Evolutionary conservation across 352 stramenopile genomes (phyloP).

Genomic region (Plasmopara halstedii): DNA sequence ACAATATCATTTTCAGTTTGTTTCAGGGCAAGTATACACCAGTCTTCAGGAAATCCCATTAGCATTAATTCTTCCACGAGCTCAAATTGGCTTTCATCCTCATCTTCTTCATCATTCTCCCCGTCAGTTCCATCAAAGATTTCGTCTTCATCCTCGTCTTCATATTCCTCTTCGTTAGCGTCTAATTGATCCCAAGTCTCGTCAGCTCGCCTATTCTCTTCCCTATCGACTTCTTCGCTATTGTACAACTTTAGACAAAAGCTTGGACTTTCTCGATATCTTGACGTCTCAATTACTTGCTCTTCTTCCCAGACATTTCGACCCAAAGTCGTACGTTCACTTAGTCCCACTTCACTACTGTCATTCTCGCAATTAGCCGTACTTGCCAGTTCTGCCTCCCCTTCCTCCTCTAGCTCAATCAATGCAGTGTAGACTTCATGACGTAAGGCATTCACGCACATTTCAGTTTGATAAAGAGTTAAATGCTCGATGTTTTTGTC

Average conservation of each 20-base stretch:
- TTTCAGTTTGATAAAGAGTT: constrained; percentile 30
- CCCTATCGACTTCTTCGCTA: constrained; percentile 2
- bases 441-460: constrained; percentile 30
- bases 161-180: constrained; percentile 5
- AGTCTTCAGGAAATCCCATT: constrained; percentile 91
- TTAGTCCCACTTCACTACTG: neutral
- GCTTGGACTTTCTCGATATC: neutral
- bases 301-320: neutral
- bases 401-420: constrained; percentile 27
- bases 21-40: constrained; percentile 86
- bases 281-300: neutral
- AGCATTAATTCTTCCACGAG: constrained; percentile 90
- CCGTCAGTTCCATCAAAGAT: constrained; percentile 17
- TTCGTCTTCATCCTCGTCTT: constrained; percentile 12
- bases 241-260: neutral
- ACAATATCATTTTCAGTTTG: constrained; percentile 90
- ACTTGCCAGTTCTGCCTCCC: constrained; percentile 17
- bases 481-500: constrained; percentile 23
- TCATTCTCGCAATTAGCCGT: neutral
- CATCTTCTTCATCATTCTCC: constrained; percentile 38
- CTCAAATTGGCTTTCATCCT: constrained; percentile 48
- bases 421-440: constrained; percentile 40
- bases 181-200: constrained; percentile 12
- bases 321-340: neutral
- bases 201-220: constrained; percentile 1